Conservation (phyloP, 441 rosid genomes). For the Euphorbia schlechtendalii region DNA sequence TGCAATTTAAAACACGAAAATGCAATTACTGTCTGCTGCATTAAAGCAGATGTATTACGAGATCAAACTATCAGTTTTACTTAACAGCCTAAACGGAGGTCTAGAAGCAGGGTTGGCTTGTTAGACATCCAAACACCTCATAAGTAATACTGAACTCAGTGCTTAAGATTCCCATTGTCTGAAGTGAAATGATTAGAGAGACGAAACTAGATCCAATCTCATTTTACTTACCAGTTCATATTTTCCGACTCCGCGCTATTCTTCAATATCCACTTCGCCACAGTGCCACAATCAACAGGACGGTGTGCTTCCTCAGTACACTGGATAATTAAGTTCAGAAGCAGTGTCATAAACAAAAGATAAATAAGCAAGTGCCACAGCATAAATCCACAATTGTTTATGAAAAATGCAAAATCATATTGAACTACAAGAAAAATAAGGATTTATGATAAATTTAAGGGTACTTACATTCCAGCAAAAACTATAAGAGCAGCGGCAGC, state of each 20-base stretch:
- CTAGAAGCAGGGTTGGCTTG: background rate
- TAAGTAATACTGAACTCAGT: background rate
- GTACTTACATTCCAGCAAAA: conserved; percentile 94
- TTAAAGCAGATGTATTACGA: background rate
- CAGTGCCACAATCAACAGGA: conserved; percentile 91
- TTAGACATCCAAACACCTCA: background rate
- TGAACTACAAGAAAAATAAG: background rate
- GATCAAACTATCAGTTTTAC: too few species aligned
- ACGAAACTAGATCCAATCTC: background rate
- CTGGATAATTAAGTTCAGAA: conserved; percentile 29
- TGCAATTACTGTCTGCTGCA: background rate
- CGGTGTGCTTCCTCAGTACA: conserved; percentile 99
- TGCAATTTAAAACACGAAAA: background rate
- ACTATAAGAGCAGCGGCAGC: conserved; percentile 64
- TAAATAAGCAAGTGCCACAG: too few species aligned
- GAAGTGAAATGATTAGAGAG: background rate
- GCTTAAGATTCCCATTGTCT: background rate
- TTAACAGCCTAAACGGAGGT: too few species aligned
- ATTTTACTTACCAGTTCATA: conserved; percentile 69
- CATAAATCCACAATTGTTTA: too few species aligned
- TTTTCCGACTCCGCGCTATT: conserved; percentile 98
- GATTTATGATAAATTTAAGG: conserved; percentile 1
- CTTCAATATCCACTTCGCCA: conserved; percentile 86
- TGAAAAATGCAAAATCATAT: too few species aligned
- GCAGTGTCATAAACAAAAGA: too few species aligned